These are phyloP conservation scores for Starmerella bombi DNA, from an alignment of 805 yeast genomes.

Conservation along the genomic window DNA sequence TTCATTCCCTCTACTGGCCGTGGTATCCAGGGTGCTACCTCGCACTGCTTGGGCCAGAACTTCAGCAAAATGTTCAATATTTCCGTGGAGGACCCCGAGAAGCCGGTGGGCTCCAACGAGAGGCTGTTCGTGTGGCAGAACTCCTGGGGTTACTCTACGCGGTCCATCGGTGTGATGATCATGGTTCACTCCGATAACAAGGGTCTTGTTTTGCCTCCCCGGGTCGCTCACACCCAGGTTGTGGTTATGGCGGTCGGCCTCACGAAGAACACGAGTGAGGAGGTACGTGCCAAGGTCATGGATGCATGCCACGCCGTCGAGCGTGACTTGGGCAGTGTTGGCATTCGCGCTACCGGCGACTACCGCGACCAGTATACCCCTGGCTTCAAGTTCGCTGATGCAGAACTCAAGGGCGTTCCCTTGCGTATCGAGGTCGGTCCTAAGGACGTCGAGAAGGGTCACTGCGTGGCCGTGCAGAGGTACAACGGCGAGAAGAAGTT, in stretches of 20 bases:
- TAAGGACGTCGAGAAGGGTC: slow-evolving; percentile 69
- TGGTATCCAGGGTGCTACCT: slow-evolving; percentile 99
- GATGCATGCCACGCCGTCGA: slow-evolving; percentile 62
- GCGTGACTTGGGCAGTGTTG: slow-evolving; percentile 42
- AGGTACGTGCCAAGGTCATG: slow-evolving; percentile 54
- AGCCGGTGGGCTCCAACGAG: slow-evolving; percentile 37
- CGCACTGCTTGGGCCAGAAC: slow-evolving; percentile 95
- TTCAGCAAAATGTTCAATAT: slow-evolving; percentile 97
- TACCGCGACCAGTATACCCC: slow-evolving; percentile 91
- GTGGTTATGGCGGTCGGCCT: slow-evolving; percentile 92
- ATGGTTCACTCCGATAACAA: slow-evolving; percentile 98
- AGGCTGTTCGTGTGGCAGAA: slow-evolving; percentile 86
- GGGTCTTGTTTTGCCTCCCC: slow-evolving; percentile 95
- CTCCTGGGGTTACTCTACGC: slow-evolving; percentile 98
- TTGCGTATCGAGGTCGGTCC: slow-evolving; percentile 94
- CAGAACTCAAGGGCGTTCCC: slow-evolving; percentile 94
- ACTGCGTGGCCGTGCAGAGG: slow-evolving; percentile 85
- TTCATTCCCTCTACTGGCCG: slow-evolving; percentile 97
- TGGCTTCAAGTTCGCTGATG: slow-evolving; percentile 97
- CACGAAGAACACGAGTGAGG: slow-evolving; percentile 71
- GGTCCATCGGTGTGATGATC: slow-evolving; percentile 98
- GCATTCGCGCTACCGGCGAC: slow-evolving; percentile 70
- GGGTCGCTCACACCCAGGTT: slow-evolving; percentile 85
- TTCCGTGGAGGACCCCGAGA: slow-evolving; percentile 89
- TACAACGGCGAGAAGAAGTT: slow-evolving; percentile 66